Evolutionary conservation across 2,329 filamentous ascomycete genomes (phyloP), one percentile per base, ranked within the genome.

Genomic region (Clarireedia monteithiana): DNA sequence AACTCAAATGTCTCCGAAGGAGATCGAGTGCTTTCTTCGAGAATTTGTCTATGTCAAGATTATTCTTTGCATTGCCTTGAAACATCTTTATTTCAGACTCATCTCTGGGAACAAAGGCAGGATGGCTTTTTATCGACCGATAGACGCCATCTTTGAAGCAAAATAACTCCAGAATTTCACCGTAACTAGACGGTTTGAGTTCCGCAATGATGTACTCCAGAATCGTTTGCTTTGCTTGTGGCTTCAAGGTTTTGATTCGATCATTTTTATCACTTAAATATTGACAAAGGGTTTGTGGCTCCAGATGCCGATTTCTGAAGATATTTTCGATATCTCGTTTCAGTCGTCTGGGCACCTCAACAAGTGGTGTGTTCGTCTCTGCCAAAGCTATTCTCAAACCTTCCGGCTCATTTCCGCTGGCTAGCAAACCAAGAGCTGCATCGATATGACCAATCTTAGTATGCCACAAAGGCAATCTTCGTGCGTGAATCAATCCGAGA

Each of bases 91-190:
- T 50, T 30, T 66, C 64, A 20, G 55, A 23, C 3, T 56, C 53
- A 49, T 66, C 51, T 12, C 60, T 59, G 17, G 59, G 58, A 23
- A 65, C 48, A 58, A 56, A 63, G 6, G 51, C 50, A 48, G 20
- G 5, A 27, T 55, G 27, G 2, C 47, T 26, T 34, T 52, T 39
- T 7, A 66, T 48, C 6, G 61, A 59, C 4, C 61, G 56, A 38
- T 62, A 62, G 2, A 6, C 46, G 1, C 60, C 61, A 60, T 64
- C 62, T 50, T 63, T 51, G 23, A 63, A 66, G 3, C 59, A 62
- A 54, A 64, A 63, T 12, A 65, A 44, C 23, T 53, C 52, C 27
- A 65, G 52, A n/a, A 24, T 26, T 5, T 44, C 49, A 39, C 38
- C 58, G 30, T 59, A 59, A 10, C 59, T 50, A 3, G 30, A 49